phyloP scores from a whole-genome alignment of 2,329 filamentous ascomycete genomes.

The Plectosphaerella plurivora region DNA sequence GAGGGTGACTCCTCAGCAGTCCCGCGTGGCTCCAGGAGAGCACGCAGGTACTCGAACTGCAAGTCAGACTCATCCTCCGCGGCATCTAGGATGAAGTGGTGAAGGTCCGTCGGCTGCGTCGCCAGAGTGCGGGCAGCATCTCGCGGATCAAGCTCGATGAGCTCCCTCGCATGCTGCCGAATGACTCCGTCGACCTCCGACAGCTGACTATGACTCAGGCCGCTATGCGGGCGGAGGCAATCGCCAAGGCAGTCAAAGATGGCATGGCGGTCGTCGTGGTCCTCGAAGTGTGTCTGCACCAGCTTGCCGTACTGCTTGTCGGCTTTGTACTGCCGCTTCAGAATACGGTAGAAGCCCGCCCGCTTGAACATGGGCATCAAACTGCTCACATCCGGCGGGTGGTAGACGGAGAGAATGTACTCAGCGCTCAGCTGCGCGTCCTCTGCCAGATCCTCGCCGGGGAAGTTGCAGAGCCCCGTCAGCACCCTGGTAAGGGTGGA shows the following conservation, averaged over 20 bases:
- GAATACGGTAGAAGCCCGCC: constrained; percentile 82
- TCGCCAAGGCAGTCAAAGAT: constrained; percentile 78
- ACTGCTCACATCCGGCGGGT: constrained; percentile 73
- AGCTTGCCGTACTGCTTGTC: constrained; percentile 78
- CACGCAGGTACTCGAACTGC: constrained; percentile 73
- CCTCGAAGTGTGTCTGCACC: constrained; percentile 78
- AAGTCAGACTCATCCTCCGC: constrained; percentile 56
- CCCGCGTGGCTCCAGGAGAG: constrained; percentile 63
- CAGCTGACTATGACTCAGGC: constrained; percentile 64
- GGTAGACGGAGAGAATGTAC: constrained; percentile 89
- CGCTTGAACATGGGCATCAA: constrained; percentile 74
- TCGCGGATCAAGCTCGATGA: constrained; percentile 63
- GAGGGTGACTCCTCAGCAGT: not conserved
- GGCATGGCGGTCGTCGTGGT: constrained; percentile 67
- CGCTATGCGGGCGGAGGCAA: constrained; percentile 62
- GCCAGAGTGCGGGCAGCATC: constrained; percentile 63
- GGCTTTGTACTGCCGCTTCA: constrained; percentile 81
- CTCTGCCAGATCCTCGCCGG: constrained; percentile 73
- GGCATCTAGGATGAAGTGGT: constrained; percentile 60
- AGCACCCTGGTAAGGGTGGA: constrained; percentile 79
- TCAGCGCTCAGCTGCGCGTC: constrained; percentile 97
- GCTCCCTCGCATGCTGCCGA: constrained; percentile 56
- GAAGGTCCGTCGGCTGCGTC: constrained; percentile 56
- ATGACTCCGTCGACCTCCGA: constrained; percentile 67
- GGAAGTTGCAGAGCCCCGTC: constrained; percentile 78